Conservation (phyloP, 768 basidiomycete species). For the Amyloporia xantha region DNA sequence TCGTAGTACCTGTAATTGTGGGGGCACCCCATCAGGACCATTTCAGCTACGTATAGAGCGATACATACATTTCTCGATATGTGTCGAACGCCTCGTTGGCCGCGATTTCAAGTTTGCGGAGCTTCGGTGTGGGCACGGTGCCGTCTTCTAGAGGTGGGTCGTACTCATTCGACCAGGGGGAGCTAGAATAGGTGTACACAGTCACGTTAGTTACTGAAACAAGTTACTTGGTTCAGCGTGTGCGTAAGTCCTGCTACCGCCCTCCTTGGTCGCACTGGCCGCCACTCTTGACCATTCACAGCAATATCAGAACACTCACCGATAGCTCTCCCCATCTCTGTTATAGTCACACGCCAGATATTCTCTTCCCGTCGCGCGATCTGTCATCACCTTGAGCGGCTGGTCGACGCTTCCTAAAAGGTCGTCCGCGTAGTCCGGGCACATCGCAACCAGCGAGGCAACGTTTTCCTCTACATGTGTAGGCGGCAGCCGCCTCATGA, state of each 20-base stretch:
- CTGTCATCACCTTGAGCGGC: slow-evolving; percentile 76
- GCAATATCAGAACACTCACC: slow-evolving; percentile 38
- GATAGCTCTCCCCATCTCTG: slow-evolving; percentile 83
- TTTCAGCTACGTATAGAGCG: not conserved
- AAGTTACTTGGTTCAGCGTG: not conserved
- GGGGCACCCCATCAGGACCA: no score
- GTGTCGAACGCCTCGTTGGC: slow-evolving; percentile 97
- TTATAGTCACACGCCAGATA: slow-evolving; percentile 95
- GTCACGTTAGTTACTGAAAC: no score
- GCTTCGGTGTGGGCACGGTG: slow-evolving; percentile 73
- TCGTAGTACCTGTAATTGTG: slow-evolving; percentile 74
- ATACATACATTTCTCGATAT: slow-evolving; percentile 83
- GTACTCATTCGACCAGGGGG: slow-evolving; percentile 98
- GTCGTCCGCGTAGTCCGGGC: slow-evolving; percentile 93
- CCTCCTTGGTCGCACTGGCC: not conserved
- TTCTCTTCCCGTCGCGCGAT: slow-evolving; percentile 76
- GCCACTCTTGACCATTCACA: not conserved
- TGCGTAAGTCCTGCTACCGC: not conserved
- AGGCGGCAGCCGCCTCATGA: slow-evolving; percentile 94
- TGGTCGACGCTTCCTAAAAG: slow-evolving; percentile 93
- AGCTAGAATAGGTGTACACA: no score
- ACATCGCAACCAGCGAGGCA: slow-evolving; percentile 68
- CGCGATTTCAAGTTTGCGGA: slow-evolving; percentile 86
- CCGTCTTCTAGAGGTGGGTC: slow-evolving; percentile 87
- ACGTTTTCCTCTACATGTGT: slow-evolving; percentile 85